A percentile compares a stretch with the other conserved stretches of the same genome.
These are phyloP conservation scores for Zymoseptoria crescenta DNA, from an alignment of 2,329 filamentous ascomycete species.

Conservation along the genomic window DNA sequence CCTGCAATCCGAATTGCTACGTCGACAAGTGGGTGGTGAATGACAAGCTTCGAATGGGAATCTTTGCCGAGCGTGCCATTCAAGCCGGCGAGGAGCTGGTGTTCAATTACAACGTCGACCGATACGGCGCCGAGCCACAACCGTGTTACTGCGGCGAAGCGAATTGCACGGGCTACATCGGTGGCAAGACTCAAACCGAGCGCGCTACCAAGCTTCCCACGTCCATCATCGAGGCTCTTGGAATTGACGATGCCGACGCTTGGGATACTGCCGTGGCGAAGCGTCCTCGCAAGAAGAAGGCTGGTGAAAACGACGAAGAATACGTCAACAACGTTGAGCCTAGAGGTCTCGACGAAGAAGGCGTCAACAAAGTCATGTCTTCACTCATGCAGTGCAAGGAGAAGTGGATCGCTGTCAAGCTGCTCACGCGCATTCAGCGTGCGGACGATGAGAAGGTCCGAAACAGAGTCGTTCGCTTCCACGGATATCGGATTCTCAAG, in stretches of 20 bases:
- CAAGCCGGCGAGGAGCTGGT: constrained; percentile 87
- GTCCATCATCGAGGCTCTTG: constrained; percentile 86
- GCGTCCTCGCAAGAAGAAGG: constrained; percentile 87
- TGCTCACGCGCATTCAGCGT: constrained; percentile 78
- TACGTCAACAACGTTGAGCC: constrained; percentile 86
- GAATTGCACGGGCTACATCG: constrained; percentile 94
- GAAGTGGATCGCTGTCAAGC: constrained; percentile 97
- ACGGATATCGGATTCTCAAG: constrained; percentile 92
- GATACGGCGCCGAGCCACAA: constrained; percentile 93
- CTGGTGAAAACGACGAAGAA: constrained; percentile 84
- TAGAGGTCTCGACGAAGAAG: constrained; percentile 69
- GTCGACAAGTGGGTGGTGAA: constrained; percentile 99
- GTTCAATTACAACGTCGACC: constrained; percentile 99
- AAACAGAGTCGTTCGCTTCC: constrained; percentile 87
- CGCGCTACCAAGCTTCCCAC: constrained; percentile 84
- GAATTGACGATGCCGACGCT: constrained; percentile 83
- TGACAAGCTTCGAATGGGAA: constrained; percentile 96
- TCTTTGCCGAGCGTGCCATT: constrained; percentile 82
- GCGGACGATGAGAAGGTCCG: constrained; percentile 81
- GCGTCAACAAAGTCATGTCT: constrained; percentile 91
- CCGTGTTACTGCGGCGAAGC: constrained; percentile 92
- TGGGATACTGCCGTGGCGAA: constrained; percentile 89
- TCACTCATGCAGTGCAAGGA: constrained; percentile 96
- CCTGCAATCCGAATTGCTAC: constrained; percentile 97
- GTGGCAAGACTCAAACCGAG: constrained; percentile 95